Conservation (phyloP, 345 rosid species). For the Arabis hirsuta region DNA sequence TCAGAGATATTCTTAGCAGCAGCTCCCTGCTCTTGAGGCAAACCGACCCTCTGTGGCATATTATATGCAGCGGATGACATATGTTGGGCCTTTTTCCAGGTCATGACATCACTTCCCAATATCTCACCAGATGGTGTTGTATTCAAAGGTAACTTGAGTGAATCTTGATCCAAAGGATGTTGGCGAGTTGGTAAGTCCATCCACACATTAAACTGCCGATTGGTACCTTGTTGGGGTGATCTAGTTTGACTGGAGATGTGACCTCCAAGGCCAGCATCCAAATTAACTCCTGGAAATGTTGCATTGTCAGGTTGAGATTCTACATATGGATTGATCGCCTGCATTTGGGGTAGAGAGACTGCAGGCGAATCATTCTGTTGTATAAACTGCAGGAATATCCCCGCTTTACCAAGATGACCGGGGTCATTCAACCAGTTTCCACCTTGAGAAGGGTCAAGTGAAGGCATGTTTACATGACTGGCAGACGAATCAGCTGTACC, state of each 20-base stretch:
- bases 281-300: constrained; percentile 23
- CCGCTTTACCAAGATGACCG: constrained; percentile 13
- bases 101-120: constrained; percentile 6
- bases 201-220: constrained; percentile 36
- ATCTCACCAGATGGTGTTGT: constrained; percentile 17
- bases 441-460: constrained; percentile 34
- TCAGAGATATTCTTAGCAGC: constrained; percentile 20
- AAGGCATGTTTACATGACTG: constrained; percentile 18
- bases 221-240: constrained; percentile 30
- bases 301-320: constrained; percentile 20
- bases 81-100: constrained; percentile 16
- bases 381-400: constrained; percentile 14
- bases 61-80: constrained; percentile 5
- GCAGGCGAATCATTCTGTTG: constrained; percentile 24
- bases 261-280: constrained; percentile 27
- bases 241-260: constrained; percentile 15
- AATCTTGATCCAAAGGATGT: constrained; percentile 28
- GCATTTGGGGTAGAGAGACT: constrained; percentile 23
- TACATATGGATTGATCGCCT: constrained; percentile 18
- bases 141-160: constrained; percentile 20
- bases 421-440: constrained; percentile 22
- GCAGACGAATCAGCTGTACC: constrained; percentile 28
- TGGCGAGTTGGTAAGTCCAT: constrained; percentile 41
- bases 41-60: constrained; percentile 24
- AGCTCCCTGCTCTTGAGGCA: constrained; percentile 26